Conservation (phyloP, 371 early-diverging fungal species). For the Rhizomucor miehei region DNA sequence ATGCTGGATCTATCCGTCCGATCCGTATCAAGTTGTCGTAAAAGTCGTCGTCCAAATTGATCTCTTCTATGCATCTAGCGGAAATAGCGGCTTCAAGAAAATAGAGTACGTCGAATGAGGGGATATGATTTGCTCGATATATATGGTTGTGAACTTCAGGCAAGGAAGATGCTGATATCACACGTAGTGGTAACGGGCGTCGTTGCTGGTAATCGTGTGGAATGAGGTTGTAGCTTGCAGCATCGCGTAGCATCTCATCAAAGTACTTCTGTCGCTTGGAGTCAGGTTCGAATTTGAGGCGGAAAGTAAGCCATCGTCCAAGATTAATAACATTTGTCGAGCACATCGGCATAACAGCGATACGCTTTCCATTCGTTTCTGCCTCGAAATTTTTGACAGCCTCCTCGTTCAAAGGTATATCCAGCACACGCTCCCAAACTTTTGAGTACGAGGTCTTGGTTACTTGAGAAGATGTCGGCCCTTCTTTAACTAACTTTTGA, state of each 20-base stretch:
- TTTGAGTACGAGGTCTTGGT: background rate
- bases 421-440: conserved; percentile 28
- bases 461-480: background rate
- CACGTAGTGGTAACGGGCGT: background rate
- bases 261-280: conserved; percentile 4
- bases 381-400: background rate
- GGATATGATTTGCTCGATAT: conserved; percentile 13
- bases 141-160: conserved; percentile 17
- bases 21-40: conserved; percentile 19
- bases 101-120: conserved; percentile 42
- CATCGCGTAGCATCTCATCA: conserved; percentile 21
- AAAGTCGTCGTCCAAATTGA: conserved; percentile 39
- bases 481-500: conserved; percentile 3
- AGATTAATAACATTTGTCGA: conserved; percentile 16
- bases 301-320: conserved; percentile 39
- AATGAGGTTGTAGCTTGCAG: conserved; percentile 42
- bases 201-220: conserved; percentile 15
- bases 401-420: conserved; percentile 17
- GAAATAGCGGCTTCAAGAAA: conserved; percentile 46
- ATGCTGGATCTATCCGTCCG: conserved; percentile 16
- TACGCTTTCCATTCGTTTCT: background rate
- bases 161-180: background rate
- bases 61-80: conserved; percentile 31
- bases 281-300: conserved; percentile 20
- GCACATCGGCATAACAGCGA: conserved; percentile 17